Base-by-base conservation (phyloP, 208 protist species). In the Leishmania turanica region DNA sequence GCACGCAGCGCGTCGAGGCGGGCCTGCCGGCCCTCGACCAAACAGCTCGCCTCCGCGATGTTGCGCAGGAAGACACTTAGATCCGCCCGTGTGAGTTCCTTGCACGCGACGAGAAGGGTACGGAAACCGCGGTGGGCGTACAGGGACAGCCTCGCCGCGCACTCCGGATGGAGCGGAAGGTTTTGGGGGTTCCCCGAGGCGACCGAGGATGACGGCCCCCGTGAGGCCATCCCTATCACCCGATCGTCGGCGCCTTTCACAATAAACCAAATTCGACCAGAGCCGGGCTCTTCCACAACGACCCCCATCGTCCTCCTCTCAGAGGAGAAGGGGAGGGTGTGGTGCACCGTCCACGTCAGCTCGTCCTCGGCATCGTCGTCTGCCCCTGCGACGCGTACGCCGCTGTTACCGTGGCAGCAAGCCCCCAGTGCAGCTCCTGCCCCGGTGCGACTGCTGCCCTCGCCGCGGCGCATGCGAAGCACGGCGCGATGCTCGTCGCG, bases 211-310 rank as follows among this genome's bases (percentile, higher is more conserved):
- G 45, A 21, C n/a, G 47, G 19, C 27, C 15, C 37, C 40, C 78
- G 53, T n/a, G 49, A 34, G 21, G 75, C 62, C 91, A 94, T 95
- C 34, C 79, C 31, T 31, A 88, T 53, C 75, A 98, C 87, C 21
- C 90, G 81, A 78, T 98, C 95, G 82, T 98, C 96, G n/a, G 96
- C 96, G 47, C 96, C 96, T 69, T 98, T 98, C 53, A 95, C 90
- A 31, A 95, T 86, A 53, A 96, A 87, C 79, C 85, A 89, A 27
- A 94, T 81, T 2, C 60, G 54, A 42, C 82, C 81, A 27, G 82
- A 86, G 15, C 58, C 62, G 11, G 66, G 70, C 42, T 92, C 58
- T 82, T 96, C 90, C 2, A 96, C 89, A 72, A 98, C 75, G 45
- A 98, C 86, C 15, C 91, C 88, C 97, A 98, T 98, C 82, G 92